Percentiles rank a stretch among this genome's conserved stretches.
These are phyloP conservation scores for Astrothelium macrocarpum DNA, from an alignment of 495 filamentous ascomycete genomes.

Conservation along the genomic window DNA sequence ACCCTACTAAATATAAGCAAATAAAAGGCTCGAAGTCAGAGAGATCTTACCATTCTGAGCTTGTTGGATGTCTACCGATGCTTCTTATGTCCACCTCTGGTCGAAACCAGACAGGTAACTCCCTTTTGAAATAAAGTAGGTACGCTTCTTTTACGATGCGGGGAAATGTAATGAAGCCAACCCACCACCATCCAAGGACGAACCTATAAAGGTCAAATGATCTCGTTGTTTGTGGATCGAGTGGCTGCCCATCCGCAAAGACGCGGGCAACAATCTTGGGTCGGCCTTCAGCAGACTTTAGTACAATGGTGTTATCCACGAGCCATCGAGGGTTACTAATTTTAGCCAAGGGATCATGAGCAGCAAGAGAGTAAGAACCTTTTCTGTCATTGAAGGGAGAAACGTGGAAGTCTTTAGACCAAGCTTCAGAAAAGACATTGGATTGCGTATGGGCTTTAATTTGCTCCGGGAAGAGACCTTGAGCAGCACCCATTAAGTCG, in stretches of 20 bases:
- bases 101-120: constrained; percentile 47
- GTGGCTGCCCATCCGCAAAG: constrained; percentile 36
- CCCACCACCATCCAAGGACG: constrained; percentile 50
- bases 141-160: constrained; percentile 50
- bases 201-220: constrained; percentile 38
- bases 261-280: constrained; percentile 47
- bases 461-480: not conserved
- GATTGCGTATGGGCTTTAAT: not conserved
- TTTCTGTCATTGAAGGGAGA: constrained; percentile 62
- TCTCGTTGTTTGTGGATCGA: constrained; percentile 41
- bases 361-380: constrained; percentile 47
- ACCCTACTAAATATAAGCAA: constrained; percentile 19
- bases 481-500: not conserved
- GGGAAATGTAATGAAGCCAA: constrained; percentile 52
- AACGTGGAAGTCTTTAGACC: constrained; percentile 65
- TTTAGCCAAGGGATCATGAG: constrained; percentile 44
- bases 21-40: not conserved
- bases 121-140: constrained; percentile 42
- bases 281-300: constrained; percentile 45
- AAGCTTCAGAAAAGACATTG: constrained; percentile 36
- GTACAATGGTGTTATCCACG: constrained; percentile 47
- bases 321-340: constrained; percentile 27
- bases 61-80: constrained; percentile 40
- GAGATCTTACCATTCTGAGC: constrained; percentile 29
- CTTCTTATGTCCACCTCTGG: constrained; percentile 46